Evolutionary conservation across 169 alveolate genomes (phyloP).

Genomic region (Babesia sp.): DNA sequence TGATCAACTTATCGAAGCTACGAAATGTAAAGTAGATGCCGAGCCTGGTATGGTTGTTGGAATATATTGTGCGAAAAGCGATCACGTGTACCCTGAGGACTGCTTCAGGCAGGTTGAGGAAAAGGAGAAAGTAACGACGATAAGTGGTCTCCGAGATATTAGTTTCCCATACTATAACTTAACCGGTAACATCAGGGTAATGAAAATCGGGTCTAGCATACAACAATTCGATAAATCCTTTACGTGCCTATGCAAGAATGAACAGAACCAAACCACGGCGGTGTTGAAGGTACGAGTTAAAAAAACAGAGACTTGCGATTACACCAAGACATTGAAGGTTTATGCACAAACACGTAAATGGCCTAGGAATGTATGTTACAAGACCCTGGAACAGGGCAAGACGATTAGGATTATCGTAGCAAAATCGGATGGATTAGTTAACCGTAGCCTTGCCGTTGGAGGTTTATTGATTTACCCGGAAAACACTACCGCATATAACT

Average conservation of each 20-base stretch:
- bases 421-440: not conserved
- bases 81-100: conserved; percentile 16
- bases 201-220: not conserved
- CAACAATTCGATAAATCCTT: not conserved
- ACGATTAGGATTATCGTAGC: not conserved
- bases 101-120: conserved; percentile 11
- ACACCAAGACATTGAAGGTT: not conserved
- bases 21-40: conserved; percentile 13
- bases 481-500: not conserved
- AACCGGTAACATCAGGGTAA: not conserved
- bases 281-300: not conserved
- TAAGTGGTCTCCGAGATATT: not conserved
- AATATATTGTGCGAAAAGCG: conserved; percentile 16
- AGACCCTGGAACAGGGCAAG: not conserved
- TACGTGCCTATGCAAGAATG: conserved; percentile 10
- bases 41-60: conserved; percentile 33
- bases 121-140: not conserved
- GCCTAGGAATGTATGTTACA: not conserved
- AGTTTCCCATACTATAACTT: not conserved
- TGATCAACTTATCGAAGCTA: not conserved
- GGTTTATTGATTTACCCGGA: not conserved
- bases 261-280: conserved; percentile 1
- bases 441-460: not conserved
- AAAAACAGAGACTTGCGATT: not conserved
- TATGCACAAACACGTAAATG: not conserved